Percentiles rank a stretch among this genome's conserved stretches.
Conservation (phyloP, 192 early-diverging fungal genomes). For the Linnemannia zychae region DNA sequence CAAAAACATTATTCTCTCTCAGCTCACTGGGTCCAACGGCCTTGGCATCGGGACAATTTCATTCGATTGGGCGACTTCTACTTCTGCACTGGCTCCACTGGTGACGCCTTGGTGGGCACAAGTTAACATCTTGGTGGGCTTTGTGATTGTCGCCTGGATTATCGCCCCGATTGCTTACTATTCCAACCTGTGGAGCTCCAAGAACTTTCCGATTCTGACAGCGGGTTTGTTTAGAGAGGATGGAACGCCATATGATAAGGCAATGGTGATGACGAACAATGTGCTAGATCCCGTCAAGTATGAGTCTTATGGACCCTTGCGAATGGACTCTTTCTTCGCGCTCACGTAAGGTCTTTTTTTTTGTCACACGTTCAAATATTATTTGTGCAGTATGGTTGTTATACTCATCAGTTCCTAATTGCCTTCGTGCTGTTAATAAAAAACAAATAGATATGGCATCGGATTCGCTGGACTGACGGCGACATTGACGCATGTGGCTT, state of each 20-base stretch:
- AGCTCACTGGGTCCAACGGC: constrained; percentile 56
- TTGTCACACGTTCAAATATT: not conserved
- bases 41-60: constrained; percentile 53
- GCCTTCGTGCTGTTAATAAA: no score
- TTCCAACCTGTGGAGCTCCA: constrained; percentile 53
- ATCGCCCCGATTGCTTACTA: constrained; percentile 49
- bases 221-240: constrained; percentile 35
- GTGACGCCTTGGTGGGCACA: constrained; percentile 54
- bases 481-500: constrained; percentile 66
- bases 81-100: constrained; percentile 49
- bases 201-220: constrained; percentile 54
- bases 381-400: no score
- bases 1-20: constrained; percentile 45
- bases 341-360: constrained; percentile 21
- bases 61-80: constrained; percentile 59
- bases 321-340: constrained; percentile 46
- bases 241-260: constrained; percentile 20
- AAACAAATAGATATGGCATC: constrained; percentile 56
- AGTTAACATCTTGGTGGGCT: constrained; percentile 55
- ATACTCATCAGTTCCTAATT: no score
- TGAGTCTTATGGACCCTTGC: constrained; percentile 30
- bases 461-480: constrained; percentile 68
- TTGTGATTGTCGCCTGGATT: constrained; percentile 58
- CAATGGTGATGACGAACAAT: constrained; percentile 36
- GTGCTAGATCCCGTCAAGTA: constrained; percentile 30